Evolutionary conservation across 2,329 filamentous ascomycete genomes (phyloP).

Genomic region (Calonectria pseudoreteaudii): DNA sequence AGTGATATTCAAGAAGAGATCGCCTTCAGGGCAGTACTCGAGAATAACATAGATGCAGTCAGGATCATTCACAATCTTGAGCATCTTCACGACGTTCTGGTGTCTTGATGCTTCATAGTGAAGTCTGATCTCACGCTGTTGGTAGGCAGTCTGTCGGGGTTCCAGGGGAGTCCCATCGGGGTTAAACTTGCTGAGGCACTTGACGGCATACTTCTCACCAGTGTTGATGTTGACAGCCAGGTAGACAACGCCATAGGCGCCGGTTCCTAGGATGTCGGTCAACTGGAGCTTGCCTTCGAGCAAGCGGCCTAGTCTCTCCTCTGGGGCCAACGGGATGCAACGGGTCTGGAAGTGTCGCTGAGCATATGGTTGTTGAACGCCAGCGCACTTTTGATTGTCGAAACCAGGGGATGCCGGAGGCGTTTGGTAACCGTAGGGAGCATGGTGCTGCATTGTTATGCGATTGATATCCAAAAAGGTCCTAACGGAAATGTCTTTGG

Average conservation of each 20-base stretch:
- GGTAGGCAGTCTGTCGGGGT: slow-evolving; percentile 86
- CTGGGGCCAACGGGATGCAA: slow-evolving; percentile 73
- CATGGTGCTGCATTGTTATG: slow-evolving; percentile 72
- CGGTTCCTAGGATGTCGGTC: slow-evolving; percentile 87
- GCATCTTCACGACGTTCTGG: slow-evolving; percentile 91
- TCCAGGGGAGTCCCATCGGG: slow-evolving; percentile 78
- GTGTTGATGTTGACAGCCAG: slow-evolving; percentile 86
- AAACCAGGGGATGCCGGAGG: slow-evolving; percentile 68
- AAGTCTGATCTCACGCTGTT: slow-evolving; percentile 91
- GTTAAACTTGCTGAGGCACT: slow-evolving; percentile 94
- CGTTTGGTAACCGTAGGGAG: slow-evolving; percentile 67
- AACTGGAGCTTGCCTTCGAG: slow-evolving; percentile 87
- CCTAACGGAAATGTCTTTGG: slow-evolving; percentile 35
- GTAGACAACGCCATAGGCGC: slow-evolving; percentile 97
- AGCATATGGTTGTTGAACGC: slow-evolving; percentile 52
- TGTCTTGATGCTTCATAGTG: slow-evolving; percentile 92
- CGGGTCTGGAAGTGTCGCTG: slow-evolving; percentile 56
- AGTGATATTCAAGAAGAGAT: slow-evolving; percentile 97
- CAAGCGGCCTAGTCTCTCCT: slow-evolving; percentile 87
- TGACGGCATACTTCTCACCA: slow-evolving; percentile 89
- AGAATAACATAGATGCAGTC: slow-evolving; percentile 97
- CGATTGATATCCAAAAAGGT: slow-evolving; percentile 46
- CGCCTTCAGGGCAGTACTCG: slow-evolving; percentile 96
- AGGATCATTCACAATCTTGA: slow-evolving; percentile 90
- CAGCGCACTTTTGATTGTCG: slow-evolving; percentile 60